Evolutionary conservation across 1,284 basidiomycete species (phyloP).

Genomic region (Ustilago crameri): DNA sequence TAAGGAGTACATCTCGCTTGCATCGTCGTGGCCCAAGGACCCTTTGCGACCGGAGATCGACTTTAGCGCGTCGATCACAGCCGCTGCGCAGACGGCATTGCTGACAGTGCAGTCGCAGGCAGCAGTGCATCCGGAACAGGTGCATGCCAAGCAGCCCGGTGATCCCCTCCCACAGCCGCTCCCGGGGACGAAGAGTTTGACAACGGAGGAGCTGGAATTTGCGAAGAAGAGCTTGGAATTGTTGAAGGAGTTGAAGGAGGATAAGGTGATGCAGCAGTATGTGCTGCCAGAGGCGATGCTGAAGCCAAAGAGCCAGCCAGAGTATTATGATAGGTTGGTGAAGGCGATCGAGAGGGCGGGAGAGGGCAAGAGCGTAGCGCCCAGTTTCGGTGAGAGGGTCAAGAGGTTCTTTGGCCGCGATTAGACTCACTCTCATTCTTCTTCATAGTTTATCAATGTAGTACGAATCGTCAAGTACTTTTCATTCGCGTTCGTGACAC

Average conservation of each 20-base stretch:
- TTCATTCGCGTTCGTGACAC: neutral
- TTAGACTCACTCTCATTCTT: neutral
- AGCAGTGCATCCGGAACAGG: conserved; percentile 26
- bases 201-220: conserved; percentile 38
- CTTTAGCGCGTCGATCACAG: conserved; percentile 55
- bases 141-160: conserved; percentile 9
- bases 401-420: conserved; percentile 53
- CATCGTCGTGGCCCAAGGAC: conserved; percentile 58
- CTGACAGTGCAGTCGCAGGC: conserved; percentile 34
- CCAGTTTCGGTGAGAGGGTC: conserved; percentile 37
- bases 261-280: conserved; percentile 43
- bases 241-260: conserved; percentile 43
- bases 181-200: conserved; percentile 24
- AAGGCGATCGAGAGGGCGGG: conserved; percentile 44
- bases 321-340: conserved; percentile 58
- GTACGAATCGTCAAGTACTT: neutral
- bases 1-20: conserved; percentile 46
- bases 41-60: conserved; percentile 59
- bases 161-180: conserved; percentile 13
- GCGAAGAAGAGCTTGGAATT: conserved; percentile 37
- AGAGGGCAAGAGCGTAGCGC: conserved; percentile 42
- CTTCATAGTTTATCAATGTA: neutral
- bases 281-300: conserved; percentile 47
- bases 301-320: conserved; percentile 53
- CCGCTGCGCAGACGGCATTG: conserved; percentile 48